Evolutionary conservation across 768 basidiomycete genomes (phyloP).

Genomic region (Suillus bovinus): DNA sequence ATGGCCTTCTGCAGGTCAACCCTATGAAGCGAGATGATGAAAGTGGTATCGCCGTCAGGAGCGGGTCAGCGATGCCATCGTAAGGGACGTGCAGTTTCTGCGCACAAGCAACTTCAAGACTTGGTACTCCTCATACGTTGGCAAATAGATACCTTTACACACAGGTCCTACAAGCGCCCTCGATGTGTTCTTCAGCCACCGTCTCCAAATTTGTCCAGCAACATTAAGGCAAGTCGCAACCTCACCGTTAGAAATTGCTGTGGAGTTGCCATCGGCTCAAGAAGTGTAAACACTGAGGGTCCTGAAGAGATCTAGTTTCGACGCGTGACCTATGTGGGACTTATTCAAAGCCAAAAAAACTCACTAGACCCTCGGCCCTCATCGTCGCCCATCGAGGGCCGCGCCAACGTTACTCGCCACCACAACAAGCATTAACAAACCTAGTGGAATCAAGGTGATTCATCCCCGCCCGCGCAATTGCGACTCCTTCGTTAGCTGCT

Average conservation of each 20-base stretch:
- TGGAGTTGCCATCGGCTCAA: slow-evolving; percentile 75
- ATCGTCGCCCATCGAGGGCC: slow-evolving; percentile 69
- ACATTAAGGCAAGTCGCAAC: slow-evolving; percentile 77
- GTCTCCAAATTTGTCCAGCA: slow-evolving; percentile 68
- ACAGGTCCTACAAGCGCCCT: slow-evolving; percentile 53
- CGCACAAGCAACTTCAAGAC: neutral
- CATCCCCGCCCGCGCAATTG: slow-evolving; percentile 71
- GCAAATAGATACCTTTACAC: slow-evolving; percentile 52
- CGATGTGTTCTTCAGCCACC: slow-evolving; percentile 66
- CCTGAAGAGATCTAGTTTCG: slow-evolving; percentile 64
- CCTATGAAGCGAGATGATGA: slow-evolving; percentile 82
- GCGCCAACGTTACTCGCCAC: slow-evolving; percentile 74
- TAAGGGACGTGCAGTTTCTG: slow-evolving; percentile 56
- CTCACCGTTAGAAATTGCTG: slow-evolving; percentile 79
- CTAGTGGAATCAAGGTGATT: slow-evolving; percentile 93
- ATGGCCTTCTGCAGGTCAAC: slow-evolving; percentile 75
- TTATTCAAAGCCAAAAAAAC: slow-evolving; percentile 23
- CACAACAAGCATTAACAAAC: slow-evolving; percentile 74
- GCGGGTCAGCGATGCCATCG: slow-evolving; percentile 58
- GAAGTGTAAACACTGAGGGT: slow-evolving; percentile 70
- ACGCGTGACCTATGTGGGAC: slow-evolving; percentile 7
- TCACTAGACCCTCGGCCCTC: slow-evolving; percentile 68
- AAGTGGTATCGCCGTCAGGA: slow-evolving; percentile 66
- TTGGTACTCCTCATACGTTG: neutral
- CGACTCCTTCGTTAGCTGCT: slow-evolving; percentile 72